Evolutionary conservation across 1,284 basidiomycete genomes (phyloP).

Genomic region (Moesziomyces sp.): DNA sequence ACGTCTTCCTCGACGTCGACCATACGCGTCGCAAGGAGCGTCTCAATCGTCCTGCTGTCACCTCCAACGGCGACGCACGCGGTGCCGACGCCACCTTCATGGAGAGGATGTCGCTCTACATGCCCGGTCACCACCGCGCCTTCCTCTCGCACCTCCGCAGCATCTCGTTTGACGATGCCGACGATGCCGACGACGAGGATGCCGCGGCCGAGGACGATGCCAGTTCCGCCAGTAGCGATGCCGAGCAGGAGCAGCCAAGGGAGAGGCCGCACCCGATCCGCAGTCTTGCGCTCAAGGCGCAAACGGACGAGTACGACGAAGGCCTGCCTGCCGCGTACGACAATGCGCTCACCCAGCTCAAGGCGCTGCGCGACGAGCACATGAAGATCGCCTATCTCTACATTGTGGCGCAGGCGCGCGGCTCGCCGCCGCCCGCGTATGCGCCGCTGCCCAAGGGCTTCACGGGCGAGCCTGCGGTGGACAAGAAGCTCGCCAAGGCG

Average conservation of each 20-base stretch:
- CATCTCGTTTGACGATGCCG: constrained; percentile 42
- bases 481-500: constrained; percentile 14
- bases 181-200: constrained; percentile 15
- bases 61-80: constrained; percentile 11
- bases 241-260: neutral
- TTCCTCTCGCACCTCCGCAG: constrained; percentile 82
- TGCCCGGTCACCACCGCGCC: constrained; percentile 75
- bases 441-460: constrained; percentile 47
- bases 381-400: constrained; percentile 86
- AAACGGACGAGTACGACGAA: constrained; percentile 36
- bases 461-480: constrained; percentile 28
- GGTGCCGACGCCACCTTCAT: constrained; percentile 61
- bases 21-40: constrained; percentile 69
- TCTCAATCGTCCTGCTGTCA: constrained; percentile 21
- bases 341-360: constrained; percentile 77
- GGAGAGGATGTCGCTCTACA: constrained; percentile 59
- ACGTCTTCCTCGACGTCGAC: constrained; percentile 87
- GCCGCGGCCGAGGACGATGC: neutral
- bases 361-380: constrained; percentile 85
- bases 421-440: constrained; percentile 49
- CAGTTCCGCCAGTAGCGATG: neutral
- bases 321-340: constrained; percentile 73
- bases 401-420: constrained; percentile 69
- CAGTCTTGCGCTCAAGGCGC: constrained; percentile 47
- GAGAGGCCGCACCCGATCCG: constrained; percentile 53